Conservation (phyloP, 2,329 filamentous ascomycete species). For the Chaetothyriales sp. region DNA sequence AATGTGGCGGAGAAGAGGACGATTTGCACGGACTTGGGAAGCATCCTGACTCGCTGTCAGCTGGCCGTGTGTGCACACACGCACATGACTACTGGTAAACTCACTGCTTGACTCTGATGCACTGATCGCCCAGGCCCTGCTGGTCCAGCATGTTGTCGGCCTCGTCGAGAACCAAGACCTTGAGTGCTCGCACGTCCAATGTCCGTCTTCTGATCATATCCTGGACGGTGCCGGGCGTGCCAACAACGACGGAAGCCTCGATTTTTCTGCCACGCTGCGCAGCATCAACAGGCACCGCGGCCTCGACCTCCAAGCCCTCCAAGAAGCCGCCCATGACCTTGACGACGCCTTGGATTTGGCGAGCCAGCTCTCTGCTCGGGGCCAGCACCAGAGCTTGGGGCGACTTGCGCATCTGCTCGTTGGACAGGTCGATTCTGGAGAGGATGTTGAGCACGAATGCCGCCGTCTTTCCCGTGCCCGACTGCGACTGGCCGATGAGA, state of each 20-base stretch:
- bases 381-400: slow-evolving; percentile 84
- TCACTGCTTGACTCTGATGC: slow-evolving; percentile 73
- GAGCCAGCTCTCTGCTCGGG: slow-evolving; percentile 84
- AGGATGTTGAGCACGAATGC: slow-evolving; percentile 90
- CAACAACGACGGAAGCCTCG: slow-evolving; percentile 68
- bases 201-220: slow-evolving; percentile 68
- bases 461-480: slow-evolving; percentile 93
- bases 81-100: slow-evolving; percentile 21
- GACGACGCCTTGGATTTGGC: slow-evolving; percentile 82
- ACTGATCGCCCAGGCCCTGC: slow-evolving; percentile 90
- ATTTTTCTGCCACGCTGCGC: slow-evolving; percentile 56
- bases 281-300: slow-evolving; percentile 66
- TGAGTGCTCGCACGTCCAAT: slow-evolving; percentile 58
- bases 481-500: slow-evolving; percentile 98
- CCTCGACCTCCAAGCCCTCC: slow-evolving; percentile 57
- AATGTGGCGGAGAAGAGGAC: slow-evolving; percentile 94
- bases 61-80: slow-evolving; percentile 1
- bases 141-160: slow-evolving; percentile 98
- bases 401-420: slow-evolving; percentile 38
- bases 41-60: slow-evolving; percentile 42
- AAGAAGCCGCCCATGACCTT: slow-evolving; percentile 74
- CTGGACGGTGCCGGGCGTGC: slow-evolving; percentile 84
- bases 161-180: slow-evolving; percentile 83
- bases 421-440: slow-evolving; percentile 63
- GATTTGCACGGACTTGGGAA: slow-evolving; percentile 65